Base-by-base conservation (phyloP, 257 asterid genomes). In the Eucommia ulmoides region DNA sequence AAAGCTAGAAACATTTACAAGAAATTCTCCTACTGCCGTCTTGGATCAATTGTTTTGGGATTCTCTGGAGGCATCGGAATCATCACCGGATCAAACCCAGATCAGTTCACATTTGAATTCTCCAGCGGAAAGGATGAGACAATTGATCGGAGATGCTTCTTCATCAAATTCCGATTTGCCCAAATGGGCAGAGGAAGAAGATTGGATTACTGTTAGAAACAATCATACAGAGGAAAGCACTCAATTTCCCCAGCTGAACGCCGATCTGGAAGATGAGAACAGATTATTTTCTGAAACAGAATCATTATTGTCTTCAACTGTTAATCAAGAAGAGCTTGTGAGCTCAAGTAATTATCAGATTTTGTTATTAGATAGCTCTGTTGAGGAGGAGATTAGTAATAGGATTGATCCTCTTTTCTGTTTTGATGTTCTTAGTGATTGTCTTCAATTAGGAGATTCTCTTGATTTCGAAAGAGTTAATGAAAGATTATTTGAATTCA, bases 31-130 rank as follows among this genome's bases (percentile, higher is more conserved):
- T 22, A 85, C 93, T 0, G 76, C 85, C 56, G 76, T 78, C 20
- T 60, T 76, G 64, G 85, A 84, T 68, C 83, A 70, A 25, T 75
- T 62, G 3, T 63, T 84, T 24, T 89, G 97, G 97, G 83, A 85
- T 56, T 69, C 72, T 2, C 5, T 74, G 20, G 89, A 72, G 65
- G 72, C 20, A 12, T 44, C 73, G 24, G 72, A 70, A 51, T 51
- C 35, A 11, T 60, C 80, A 0, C 16, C 4, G 17, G 52, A 20
- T 0, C 42, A 64, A 33, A 49, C 74, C n/a, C 58, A 23, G 4
- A 33, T 47, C 0, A 59, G 48, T 21, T 35, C 52, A 0, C 20
- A 66, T 0, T 18, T 51, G 22, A 74, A 55, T 52, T 65, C 75
- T 60, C 73, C 83, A 23, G 42, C 58, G 22, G 53, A 69, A 7